Evolutionary conservation across 2,329 filamentous ascomycete genomes (phyloP), one percentile per base, ranked within the genome.

Genomic region (Aureobasidium musti): DNA sequence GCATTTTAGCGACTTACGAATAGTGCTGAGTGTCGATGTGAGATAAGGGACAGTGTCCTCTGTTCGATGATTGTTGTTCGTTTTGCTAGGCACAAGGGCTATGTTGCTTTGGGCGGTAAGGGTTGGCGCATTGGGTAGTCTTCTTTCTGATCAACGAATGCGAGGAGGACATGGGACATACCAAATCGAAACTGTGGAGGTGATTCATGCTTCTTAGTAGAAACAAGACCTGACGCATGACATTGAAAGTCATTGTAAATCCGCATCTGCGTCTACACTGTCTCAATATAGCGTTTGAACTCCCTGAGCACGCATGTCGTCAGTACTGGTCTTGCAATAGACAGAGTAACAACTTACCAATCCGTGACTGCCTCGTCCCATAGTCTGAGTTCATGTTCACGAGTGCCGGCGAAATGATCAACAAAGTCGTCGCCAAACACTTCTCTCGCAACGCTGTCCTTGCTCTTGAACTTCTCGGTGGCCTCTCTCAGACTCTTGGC

Each of bases 331-430:
- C 57, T 11, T 23, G 5, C 4, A 19, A 5, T 1, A 10, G 19
- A 54, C 26, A 30, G 11, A 14, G 8, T 52, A 0, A 14, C 26
- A 2, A 87, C 90, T 77, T 83, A 94, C 92, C 94, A 98, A 78
- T 98, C 95, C 23, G 95, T 98, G 6, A 98, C 94, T 2, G 93
- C 93, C 77, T 98, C 94, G 73, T 98, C 93, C 90, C 91, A 99
- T 23, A 97, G 79, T 68, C 91, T 82, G 67, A 95, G 85, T 79
- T 99, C 95, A 78, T 99, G 93, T 77, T 96, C 89, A 70, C 95
- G 86, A 21, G 94, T 97, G 19, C 95, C 95, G 14, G 89, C 91
- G 80, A 89, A 99, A 77, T 98, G 95, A 19, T 98, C 93, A 3
- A 99, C 95, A 79, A 99, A 99, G 10, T 89, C 91, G 76, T 98